phyloP scores from a whole-genome alignment of 208 protist genomes.

The Jaenimonas drosophilae region DNA sequence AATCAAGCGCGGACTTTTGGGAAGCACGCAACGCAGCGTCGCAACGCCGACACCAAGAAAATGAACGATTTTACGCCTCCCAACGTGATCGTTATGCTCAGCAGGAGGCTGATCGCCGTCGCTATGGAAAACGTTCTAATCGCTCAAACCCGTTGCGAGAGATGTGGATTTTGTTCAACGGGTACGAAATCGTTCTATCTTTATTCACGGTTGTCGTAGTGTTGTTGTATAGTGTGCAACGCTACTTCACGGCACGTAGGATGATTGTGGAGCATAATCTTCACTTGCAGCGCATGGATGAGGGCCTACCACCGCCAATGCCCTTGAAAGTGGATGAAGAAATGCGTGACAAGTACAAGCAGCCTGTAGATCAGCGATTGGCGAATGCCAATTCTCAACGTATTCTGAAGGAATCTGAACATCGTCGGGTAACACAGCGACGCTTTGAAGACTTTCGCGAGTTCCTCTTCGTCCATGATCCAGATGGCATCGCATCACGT shows the following conservation, averaged over 20 bases:
- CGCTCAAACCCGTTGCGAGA: slow-evolving; percentile 10
- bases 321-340: slow-evolving; percentile 40
- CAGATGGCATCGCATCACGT: slow-evolving; percentile 40
- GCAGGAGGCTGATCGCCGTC: slow-evolving; percentile 12
- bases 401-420: slow-evolving; percentile 33
- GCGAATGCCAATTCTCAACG: slow-evolving; percentile 30
- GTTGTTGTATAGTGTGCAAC: slow-evolving; percentile 32
- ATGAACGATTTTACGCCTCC: slow-evolving; percentile 20
- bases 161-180: slow-evolving; percentile 17
- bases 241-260: slow-evolving; percentile 37
- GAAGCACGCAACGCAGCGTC: slow-evolving; percentile 25
- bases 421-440: slow-evolving; percentile 58
- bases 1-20: slow-evolving; percentile 56
- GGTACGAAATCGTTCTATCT: slow-evolving; percentile 42
- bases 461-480: slow-evolving; percentile 71
- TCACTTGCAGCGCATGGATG: slow-evolving; percentile 46
- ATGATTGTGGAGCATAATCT: slow-evolving; percentile 33
- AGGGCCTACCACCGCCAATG: slow-evolving; percentile 56
- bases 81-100: too few relatives aligned
- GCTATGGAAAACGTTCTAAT: too few relatives aligned
- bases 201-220: slow-evolving; percentile 24
- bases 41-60: slow-evolving; percentile 17
- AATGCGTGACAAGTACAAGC: slow-evolving; percentile 25
- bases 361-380: slow-evolving; percentile 18
- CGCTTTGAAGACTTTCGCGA: slow-evolving; percentile 71